These are phyloP conservation scores for Hordeum marinum DNA, from an alignment of 176 grass and related monocot species.

Conservation along the genomic window DNA sequence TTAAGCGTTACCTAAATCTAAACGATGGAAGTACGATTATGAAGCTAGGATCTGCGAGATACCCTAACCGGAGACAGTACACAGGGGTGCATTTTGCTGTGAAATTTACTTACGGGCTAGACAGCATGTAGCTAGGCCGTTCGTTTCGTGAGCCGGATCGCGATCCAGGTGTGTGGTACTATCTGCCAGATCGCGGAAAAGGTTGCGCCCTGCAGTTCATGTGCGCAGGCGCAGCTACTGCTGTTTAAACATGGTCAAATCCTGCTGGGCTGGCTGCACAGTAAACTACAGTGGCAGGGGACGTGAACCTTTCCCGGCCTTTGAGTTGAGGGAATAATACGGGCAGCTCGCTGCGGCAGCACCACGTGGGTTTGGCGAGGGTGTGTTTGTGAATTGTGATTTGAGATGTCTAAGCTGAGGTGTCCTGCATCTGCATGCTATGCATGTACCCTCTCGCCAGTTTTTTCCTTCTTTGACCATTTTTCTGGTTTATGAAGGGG, in stretches of 20 bases:
- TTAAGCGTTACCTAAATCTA: too few species aligned
- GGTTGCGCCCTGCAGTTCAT: constrained; percentile 4
- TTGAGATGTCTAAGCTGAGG: not conserved
- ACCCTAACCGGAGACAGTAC: not conserved
- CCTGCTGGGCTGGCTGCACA: constrained; percentile 7
- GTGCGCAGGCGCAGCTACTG: constrained; percentile 5
- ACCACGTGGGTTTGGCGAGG: constrained; percentile 9
- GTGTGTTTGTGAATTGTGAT: not conserved
- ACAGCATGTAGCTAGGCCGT: not conserved
- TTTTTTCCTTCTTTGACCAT: not conserved
- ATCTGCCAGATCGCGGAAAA: constrained; percentile 9
- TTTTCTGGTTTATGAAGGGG: not conserved
- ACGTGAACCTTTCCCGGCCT: not conserved
- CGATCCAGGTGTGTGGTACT: constrained; percentile 19
- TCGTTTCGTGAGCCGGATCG: not conserved
- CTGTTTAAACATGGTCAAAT: constrained; percentile 33
- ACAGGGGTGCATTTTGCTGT: not conserved
- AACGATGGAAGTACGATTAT: too few species aligned
- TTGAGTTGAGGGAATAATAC: not conserved
- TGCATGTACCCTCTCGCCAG: not conserved
- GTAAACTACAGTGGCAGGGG: constrained; percentile 13
- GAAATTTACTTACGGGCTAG: not conserved
- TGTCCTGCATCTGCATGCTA: not conserved
- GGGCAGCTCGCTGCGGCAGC: not conserved
- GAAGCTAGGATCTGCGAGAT: not conserved